Conservation (phyloP, 192 early-diverging fungal genomes). For the Geosiphon pyriformis region DNA sequence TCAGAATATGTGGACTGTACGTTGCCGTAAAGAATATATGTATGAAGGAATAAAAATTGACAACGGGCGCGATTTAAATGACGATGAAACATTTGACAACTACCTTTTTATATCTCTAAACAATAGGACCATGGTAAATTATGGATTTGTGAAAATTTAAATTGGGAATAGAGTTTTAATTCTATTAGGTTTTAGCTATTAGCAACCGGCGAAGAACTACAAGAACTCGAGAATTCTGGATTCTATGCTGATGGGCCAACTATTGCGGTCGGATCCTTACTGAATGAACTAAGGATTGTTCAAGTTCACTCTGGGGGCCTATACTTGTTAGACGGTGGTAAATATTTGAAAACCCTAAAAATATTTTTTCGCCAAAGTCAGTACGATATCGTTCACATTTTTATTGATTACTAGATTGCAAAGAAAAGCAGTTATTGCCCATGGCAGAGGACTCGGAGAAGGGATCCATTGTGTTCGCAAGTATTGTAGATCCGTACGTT, state of each 20-base stretch:
- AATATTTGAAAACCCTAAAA: background rate
- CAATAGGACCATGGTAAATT: conserved; percentile 53
- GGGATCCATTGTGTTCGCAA: conserved; percentile 58
- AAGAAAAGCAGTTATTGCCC: conserved; percentile 44
- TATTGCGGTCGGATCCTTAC: conserved; percentile 65
- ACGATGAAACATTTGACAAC: conserved; percentile 43
- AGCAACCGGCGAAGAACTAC: conserved; percentile 73
- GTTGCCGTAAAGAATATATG: conserved; percentile 44
- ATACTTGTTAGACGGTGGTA: conserved; percentile 63
- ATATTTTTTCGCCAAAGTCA: background rate
- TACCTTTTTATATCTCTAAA: conserved; percentile 62
- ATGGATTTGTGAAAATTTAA: too few species aligned
- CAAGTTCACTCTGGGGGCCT: conserved; percentile 80
- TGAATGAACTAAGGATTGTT: conserved; percentile 68
- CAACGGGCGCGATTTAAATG: conserved; percentile 14
- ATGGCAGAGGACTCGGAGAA: conserved; percentile 40
- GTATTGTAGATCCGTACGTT: conserved; percentile 78
- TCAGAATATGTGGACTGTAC: conserved; percentile 66
- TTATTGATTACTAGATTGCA: conserved; percentile 39
- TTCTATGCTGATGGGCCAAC: conserved; percentile 77
- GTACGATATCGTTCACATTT: background rate
- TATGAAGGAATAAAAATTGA: conserved; percentile 41
- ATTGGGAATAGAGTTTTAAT: background rate
- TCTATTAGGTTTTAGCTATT: conserved; percentile 52
- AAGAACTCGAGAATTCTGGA: conserved; percentile 66